Evolutionary conservation across 192 early-diverging fungal species (phyloP), one percentile per base, ranked within the genome.

Genomic region (Umbelopsis ramanniana): DNA sequence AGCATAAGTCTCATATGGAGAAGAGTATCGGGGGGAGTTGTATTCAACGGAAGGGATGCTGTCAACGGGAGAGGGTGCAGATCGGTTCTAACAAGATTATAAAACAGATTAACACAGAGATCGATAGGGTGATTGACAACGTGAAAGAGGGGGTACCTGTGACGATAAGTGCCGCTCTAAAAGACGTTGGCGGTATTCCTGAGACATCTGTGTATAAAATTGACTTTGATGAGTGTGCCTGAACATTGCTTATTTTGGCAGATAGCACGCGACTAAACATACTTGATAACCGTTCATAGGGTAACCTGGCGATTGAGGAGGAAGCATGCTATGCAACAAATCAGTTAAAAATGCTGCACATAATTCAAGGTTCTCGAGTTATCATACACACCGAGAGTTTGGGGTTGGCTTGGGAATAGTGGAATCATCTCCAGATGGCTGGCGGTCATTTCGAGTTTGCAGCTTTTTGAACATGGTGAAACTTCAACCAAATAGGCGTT

Each of bases 161-260:
- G 9, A 21, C 21, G 69, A 70, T 19, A 70, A 70, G 50, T 70
- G 69, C 11, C 53, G 48, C 19, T 70, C 69, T 40, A 70, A 46
- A 40, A 54, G 37, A 11, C 47, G 69, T 12, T 54, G 69, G 24
- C 69, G 69, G 19, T 52, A 40, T 70, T 70, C 69, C 21, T 70
- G 50, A 17, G 69, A 70, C 50, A 70, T 70, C 69, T 70, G 15
- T 63, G 29, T 37, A 19, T 19, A 37, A 35, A 37, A 37, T 17
- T 37, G 10, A 26, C 26, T 14, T 37, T 29, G 7, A 12, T 29
- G 29, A 37, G 33, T 29, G 57, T 63, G 33, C 54, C 57, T 63
- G 33, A 37, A 26, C 17, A 63, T 63, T 63, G 29, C 57, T 63
- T 63, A 37, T 38, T 63, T 63, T 63, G 57, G 57, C 57, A 63